Conservation (phyloP, 768 basidiomycete genomes). For the Suillus subluteus region DNA sequence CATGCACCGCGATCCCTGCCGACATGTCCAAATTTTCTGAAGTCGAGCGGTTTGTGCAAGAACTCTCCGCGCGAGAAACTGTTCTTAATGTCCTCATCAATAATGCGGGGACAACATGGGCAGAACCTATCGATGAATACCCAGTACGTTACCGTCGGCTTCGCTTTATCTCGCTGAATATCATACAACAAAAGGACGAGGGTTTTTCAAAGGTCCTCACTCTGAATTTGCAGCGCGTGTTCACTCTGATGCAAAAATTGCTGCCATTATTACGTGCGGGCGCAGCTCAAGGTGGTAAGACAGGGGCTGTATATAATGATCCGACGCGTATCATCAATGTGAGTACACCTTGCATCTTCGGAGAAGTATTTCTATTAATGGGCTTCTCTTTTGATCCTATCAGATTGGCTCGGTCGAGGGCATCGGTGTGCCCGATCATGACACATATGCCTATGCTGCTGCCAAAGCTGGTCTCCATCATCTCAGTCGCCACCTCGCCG, state of each 20-base stretch:
- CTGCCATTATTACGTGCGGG: slow-evolving; percentile 58
- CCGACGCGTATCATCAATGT: slow-evolving; percentile 67
- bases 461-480: slow-evolving; percentile 68
- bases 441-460: slow-evolving; percentile 69
- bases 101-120: slow-evolving; percentile 67
- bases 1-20: slow-evolving; percentile 55
- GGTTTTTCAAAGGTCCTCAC: slow-evolving; percentile 65
- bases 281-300: slow-evolving; percentile 42
- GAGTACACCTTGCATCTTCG: slow-evolving; percentile 18
- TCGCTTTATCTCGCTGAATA: slow-evolving; percentile 13
- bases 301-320: slow-evolving; percentile 42
- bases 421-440: slow-evolving; percentile 50
- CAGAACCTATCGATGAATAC: slow-evolving; percentile 47
- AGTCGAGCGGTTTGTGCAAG: slow-evolving; percentile 54
- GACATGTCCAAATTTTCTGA: slow-evolving; percentile 58
- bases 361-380: slow-evolving; percentile 1
- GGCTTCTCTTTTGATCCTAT: neutral
- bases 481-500: slow-evolving; percentile 59
- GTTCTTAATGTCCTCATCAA: slow-evolving; percentile 63
- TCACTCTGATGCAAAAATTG: slow-evolving; percentile 63
- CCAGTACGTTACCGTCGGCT: slow-evolving; percentile 35
- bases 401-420: slow-evolving; percentile 71
- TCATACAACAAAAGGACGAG: slow-evolving; percentile 42
- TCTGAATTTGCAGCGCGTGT: slow-evolving; percentile 65
- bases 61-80: slow-evolving; percentile 54